Evolutionary conservation across 2,329 filamentous ascomycete genomes (phyloP), one percentile per base, ranked within the genome.

Genomic region (Epicoccum nigrum): DNA sequence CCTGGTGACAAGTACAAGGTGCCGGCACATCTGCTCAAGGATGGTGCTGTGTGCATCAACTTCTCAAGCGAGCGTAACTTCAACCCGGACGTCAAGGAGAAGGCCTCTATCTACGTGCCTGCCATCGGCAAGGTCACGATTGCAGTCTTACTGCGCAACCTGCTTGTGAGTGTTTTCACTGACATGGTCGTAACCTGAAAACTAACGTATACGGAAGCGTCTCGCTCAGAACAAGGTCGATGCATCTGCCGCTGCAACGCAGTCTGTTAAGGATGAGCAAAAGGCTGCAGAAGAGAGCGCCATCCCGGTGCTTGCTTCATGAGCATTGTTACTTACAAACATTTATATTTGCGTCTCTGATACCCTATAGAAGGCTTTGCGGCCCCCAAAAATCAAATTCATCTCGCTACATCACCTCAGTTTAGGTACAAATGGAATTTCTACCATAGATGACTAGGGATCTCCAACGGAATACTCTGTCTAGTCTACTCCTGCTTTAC

Each of bases 71-170:
- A 89, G 75, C 90, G 92, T 79, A 97, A 99, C 77, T 97, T 97
- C 75, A 87, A 87, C 55, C 86, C 88, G 0, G 89, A 89, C 39
- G 86, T 97, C 61, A 97, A 96, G 77, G 89, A 97, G 73, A 96
- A 92, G 79, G 94, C 94, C 2, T 92, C 91, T 4, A 96, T 99
- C 66, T 99, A 97, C 66, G 92, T 97, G 15, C 94, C 94, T 1
- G 94, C 93, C 0, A 95, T 97, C 61, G 94, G 94, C 64, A 99
- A 97, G 79, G 93, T 97, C 39, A 99, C 94, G 0, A 97, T 97
- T 71, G 90, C 93, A 13, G 87, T 97, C 27, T 77, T 99, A 51
- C 78, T 97, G 67, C 82, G 94, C 49, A 99, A 99, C 70, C 77
- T 97, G 28, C 81, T 97, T 69, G 90, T 94, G 77, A 77, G 87